These are phyloP conservation scores for Aureobasidium lini DNA, from an alignment of 2,329 filamentous ascomycete genomes.

Conservation along the genomic window DNA sequence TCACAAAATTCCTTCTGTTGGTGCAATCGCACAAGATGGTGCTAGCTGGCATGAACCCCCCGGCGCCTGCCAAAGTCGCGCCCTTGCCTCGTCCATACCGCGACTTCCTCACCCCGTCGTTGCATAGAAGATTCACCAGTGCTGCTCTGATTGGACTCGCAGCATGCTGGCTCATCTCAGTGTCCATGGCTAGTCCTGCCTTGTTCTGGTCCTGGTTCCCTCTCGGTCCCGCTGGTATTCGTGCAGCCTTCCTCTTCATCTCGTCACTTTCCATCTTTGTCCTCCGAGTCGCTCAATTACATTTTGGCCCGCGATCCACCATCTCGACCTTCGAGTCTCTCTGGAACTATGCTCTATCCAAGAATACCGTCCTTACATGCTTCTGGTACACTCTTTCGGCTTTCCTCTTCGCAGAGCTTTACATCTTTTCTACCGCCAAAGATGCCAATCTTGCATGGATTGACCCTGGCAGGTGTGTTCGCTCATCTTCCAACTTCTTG, in stretches of 20 bases:
- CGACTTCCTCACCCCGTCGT: constrained; percentile 81
- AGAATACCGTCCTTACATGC: constrained; percentile 60
- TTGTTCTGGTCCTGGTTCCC: constrained; percentile 82
- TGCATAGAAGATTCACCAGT: constrained; percentile 79
- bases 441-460: constrained; percentile 63
- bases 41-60: background rate
- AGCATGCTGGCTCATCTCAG: constrained; percentile 65
- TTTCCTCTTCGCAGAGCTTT: constrained; percentile 72
- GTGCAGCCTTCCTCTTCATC: constrained; percentile 67
- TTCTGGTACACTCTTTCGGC: constrained; percentile 72
- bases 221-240: constrained; percentile 66
- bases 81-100: constrained; percentile 53
- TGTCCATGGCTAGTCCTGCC: constrained; percentile 47
- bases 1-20: background rate
- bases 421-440: constrained; percentile 61
- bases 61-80: background rate
- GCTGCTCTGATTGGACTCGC: constrained; percentile 63
- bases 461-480: constrained; percentile 56
- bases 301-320: constrained; percentile 52
- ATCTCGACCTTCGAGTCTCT: constrained; percentile 61
- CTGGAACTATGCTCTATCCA: constrained; percentile 47
- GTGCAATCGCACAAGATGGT: background rate
- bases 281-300: constrained; percentile 57
- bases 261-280: constrained; percentile 72
- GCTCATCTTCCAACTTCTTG: background rate